Conservation (phyloP, 352 stramenopile genomes). For the Phytophthora crassamura region DNA sequence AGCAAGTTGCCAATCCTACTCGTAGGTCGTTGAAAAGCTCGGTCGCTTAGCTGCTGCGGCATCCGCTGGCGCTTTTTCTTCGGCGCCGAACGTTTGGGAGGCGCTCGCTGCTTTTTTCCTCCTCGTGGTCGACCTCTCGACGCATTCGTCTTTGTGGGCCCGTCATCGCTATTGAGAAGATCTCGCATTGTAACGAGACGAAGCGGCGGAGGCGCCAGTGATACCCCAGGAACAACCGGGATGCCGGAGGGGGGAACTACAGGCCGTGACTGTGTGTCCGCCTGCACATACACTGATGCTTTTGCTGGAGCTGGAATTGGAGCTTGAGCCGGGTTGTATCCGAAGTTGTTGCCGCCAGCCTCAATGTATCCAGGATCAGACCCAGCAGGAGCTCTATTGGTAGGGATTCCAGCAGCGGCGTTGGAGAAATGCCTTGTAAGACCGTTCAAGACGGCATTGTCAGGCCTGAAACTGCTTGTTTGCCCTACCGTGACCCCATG, state of each 20-base stretch:
- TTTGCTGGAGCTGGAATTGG: slow-evolving; percentile 8
- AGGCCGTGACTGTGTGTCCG: slow-evolving; percentile 6
- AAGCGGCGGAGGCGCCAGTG: slow-evolving; percentile 18
- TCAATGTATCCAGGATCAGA: slow-evolving; percentile 4
- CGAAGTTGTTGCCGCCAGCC: background rate
- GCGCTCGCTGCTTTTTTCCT: slow-evolving; percentile 23
- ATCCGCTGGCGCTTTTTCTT: slow-evolving; percentile 30
- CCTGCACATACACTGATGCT: slow-evolving; percentile 3
- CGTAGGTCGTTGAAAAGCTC: background rate
- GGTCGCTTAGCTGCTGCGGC: slow-evolving; percentile 20
- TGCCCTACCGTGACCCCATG: background rate
- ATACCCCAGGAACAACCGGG: slow-evolving; percentile 38
- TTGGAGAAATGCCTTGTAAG: slow-evolving; percentile 21
- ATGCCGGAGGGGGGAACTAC: slow-evolving; percentile 25
- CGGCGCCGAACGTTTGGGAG: slow-evolving; percentile 20
- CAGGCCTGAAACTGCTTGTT: slow-evolving; percentile 1
- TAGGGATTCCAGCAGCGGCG: background rate
- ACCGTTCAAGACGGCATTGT: slow-evolving; percentile 24
- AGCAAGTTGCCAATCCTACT: slow-evolving; percentile 7
- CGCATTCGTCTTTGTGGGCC: slow-evolving; percentile 8
- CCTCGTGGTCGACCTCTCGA: slow-evolving; percentile 13
- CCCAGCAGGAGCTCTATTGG: slow-evolving; percentile 4
- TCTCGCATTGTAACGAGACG: slow-evolving; percentile 36
- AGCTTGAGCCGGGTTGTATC: slow-evolving; percentile 4
- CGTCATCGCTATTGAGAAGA: slow-evolving; percentile 40